Conservation (phyloP, 208 protist genomes). For the Endotrypanum monterogeii region DNA sequence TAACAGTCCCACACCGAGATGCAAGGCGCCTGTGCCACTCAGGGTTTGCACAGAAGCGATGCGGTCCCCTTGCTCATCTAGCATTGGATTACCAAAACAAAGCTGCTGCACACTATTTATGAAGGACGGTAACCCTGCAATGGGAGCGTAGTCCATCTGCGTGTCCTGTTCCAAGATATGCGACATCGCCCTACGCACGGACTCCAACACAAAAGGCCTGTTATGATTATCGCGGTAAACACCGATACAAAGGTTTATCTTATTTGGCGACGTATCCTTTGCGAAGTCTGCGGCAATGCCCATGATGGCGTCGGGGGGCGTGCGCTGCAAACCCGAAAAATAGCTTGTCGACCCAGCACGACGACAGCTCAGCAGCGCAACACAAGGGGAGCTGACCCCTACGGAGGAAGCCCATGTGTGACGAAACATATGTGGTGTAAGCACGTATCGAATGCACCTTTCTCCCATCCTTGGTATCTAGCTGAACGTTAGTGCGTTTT, state of each 20-base stretch:
- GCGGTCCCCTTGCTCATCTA: slow-evolving; percentile 30
- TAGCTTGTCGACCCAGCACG: slow-evolving; percentile 26
- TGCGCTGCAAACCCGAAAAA: slow-evolving; percentile 50
- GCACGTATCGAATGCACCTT: not conserved
- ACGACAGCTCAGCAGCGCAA: slow-evolving; percentile 2
- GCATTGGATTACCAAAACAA: slow-evolving; percentile 86
- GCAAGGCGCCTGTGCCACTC: slow-evolving; percentile 82
- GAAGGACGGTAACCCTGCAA: slow-evolving; percentile 90
- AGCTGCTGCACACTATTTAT: slow-evolving; percentile 66
- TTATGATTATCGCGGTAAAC: slow-evolving; percentile 95
- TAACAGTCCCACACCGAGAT: slow-evolving; percentile 69
- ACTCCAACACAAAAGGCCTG: slow-evolving; percentile 91
- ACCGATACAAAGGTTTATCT: slow-evolving; percentile 97
- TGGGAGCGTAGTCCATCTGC: slow-evolving; percentile 95
- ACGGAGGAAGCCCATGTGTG: not conserved
- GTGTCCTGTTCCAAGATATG: slow-evolving; percentile 31
- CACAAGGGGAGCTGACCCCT: not conserved
- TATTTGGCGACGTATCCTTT: slow-evolving; percentile 78
- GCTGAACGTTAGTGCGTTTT: no score
- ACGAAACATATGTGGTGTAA: slow-evolving; percentile 13
- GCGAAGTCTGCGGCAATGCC: slow-evolving; percentile 64
- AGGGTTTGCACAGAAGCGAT: slow-evolving; percentile 83
- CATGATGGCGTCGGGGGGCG: slow-evolving; percentile 75
- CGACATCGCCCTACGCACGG: slow-evolving; percentile 77
- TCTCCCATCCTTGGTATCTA: no score